Conservation (phyloP, 202 grass and related monocot genomes). For the Bolboschoenoplectus hybrid region DNA sequence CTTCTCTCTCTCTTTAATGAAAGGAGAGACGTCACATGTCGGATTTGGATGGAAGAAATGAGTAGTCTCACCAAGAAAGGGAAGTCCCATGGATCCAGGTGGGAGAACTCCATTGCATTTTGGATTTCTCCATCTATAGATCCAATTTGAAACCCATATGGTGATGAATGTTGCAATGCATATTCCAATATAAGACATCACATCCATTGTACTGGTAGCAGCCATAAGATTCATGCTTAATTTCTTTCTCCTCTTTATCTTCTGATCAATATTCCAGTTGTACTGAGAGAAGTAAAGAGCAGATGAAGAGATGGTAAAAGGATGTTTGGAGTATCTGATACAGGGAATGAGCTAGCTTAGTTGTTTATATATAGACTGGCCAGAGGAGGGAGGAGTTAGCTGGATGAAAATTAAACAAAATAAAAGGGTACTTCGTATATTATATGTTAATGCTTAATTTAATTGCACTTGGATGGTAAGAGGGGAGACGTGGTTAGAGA, state of each 20-base stretch:
- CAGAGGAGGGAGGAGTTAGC: background rate
- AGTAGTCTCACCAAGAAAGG: slow-evolving; percentile 65
- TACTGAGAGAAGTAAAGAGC: slow-evolving; percentile 7
- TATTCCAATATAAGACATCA: slow-evolving; percentile 37
- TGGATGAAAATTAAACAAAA: slow-evolving; percentile 7
- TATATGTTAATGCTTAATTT: slow-evolving; percentile 15
- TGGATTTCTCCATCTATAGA: slow-evolving; percentile 66
- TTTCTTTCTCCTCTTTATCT: background rate
- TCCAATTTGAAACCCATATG: slow-evolving; percentile 43
- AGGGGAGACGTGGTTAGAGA: slow-evolving; percentile 30
- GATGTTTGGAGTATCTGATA: slow-evolving; percentile 3
- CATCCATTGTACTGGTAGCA: background rate
- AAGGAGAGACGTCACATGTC: slow-evolving; percentile 62
- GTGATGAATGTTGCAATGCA: slow-evolving; percentile 28
- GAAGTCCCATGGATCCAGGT: slow-evolving; percentile 73
- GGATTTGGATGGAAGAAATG: slow-evolving; percentile 72
- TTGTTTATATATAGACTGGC: slow-evolving; percentile 24
- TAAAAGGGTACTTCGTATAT: background rate
- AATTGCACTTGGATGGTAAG: background rate
- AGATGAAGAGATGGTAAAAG: background rate
- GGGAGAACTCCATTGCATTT: slow-evolving; percentile 63
- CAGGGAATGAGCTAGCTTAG: background rate
- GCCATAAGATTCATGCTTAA: background rate
- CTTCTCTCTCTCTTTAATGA: slow-evolving; percentile 55
- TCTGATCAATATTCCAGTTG: background rate